Percentiles rank a stretch among this genome's conserved stretches.
These are phyloP conservation scores for Podila horticola DNA, from an alignment of 192 early-diverging fungal genomes.

Conservation along the genomic window DNA sequence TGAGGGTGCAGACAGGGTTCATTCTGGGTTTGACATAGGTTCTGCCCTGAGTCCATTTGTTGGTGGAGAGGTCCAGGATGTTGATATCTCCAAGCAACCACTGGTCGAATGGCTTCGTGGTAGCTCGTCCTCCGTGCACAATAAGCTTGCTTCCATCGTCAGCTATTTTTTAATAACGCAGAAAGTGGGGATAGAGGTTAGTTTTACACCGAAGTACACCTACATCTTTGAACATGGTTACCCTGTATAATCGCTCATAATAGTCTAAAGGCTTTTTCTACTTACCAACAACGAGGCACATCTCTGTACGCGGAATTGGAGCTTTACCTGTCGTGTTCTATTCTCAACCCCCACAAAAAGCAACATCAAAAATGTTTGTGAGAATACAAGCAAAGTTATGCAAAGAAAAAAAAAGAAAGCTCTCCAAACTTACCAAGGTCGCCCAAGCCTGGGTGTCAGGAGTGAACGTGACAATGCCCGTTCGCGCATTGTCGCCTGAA, in stretches of 20 bases:
- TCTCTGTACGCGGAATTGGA: background rate
- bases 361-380: background rate
- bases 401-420: background rate
- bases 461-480: background rate
- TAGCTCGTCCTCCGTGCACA: conserved; percentile 4
- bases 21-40: background rate
- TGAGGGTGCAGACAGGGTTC: conserved; percentile 2
- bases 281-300: conserved; percentile 20
- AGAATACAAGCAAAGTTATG: background rate
- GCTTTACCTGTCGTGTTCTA: background rate
- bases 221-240: background rate
- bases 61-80: conserved; percentile 8
- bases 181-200: background rate
- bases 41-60: conserved; percentile 3
- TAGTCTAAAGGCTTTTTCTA: background rate
- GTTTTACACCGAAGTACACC: too few species aligned
- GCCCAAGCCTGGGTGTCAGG: background rate
- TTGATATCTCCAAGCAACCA: background rate
- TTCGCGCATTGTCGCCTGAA: background rate
- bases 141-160: conserved; percentile 13
- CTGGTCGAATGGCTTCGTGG: background rate
- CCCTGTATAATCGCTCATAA: background rate
- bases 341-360: background rate
- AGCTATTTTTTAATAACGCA: background rate
- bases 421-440: background rate